Percentiles rank a stretch among this genome's conserved stretches.
Conservation (phyloP, 768 basidiomycete genomes). For the Agrocybe chaxingu region DNA sequence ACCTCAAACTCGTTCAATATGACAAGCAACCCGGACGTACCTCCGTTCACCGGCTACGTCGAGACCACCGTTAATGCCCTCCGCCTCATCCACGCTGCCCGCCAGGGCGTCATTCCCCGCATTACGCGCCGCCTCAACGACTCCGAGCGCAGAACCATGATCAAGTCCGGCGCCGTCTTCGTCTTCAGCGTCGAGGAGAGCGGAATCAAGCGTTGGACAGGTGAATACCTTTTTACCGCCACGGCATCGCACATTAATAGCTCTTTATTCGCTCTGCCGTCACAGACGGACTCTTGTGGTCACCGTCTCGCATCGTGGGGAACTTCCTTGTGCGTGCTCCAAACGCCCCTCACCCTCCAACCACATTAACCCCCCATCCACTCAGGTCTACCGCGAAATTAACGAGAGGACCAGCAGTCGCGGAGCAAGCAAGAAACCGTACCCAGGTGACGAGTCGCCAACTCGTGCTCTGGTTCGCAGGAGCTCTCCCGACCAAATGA, state of each 20-base stretch:
- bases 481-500: conserved; percentile 37
- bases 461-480: conserved; percentile 35
- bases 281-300: conserved; percentile 68
- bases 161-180: conserved; percentile 70
- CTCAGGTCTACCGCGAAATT: conserved; percentile 79
- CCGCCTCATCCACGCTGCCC: conserved; percentile 78
- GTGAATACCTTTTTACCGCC: conserved; percentile 24
- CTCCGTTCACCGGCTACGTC: conserved; percentile 76
- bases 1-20: conserved; percentile 52
- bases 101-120: conserved; percentile 74
- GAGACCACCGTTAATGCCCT: conserved; percentile 81
- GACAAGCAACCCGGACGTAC: conserved; percentile 53
- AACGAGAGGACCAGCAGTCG: conserved; percentile 63
- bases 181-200: conserved; percentile 88
- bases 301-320: conserved; percentile 78
- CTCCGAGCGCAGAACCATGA: conserved; percentile 66
- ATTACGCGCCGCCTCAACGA: conserved; percentile 85
- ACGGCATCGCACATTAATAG: conserved; percentile 7
- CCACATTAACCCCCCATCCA: neutral
- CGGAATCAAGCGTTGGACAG: conserved; percentile 88
- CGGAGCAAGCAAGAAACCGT: conserved; percentile 45
- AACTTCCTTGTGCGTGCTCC: conserved; percentile 68
- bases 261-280: conserved; percentile 14
- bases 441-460: conserved; percentile 46
- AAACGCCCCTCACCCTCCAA: conserved; percentile 1